These are phyloP conservation scores for Achlya hypogyna DNA, from an alignment of 352 stramenopile genomes.

Conservation along the genomic window DNA sequence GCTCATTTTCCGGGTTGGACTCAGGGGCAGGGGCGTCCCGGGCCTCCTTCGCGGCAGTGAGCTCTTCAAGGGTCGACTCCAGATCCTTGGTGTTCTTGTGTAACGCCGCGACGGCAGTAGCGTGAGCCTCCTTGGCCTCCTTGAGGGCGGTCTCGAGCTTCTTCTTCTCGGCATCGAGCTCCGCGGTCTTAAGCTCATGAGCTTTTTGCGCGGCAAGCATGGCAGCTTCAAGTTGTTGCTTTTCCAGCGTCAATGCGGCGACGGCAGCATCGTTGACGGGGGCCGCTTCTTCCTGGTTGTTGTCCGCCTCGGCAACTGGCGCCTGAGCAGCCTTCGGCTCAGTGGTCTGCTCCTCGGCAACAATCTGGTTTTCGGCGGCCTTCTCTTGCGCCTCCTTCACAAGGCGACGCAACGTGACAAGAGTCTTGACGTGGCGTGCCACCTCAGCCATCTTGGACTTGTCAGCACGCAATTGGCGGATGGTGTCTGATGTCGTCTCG, in stretches of 20 bases:
- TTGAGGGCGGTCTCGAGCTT: neutral
- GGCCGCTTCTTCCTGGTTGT: neutral
- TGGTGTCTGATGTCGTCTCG: neutral
- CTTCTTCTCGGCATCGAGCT: neutral
- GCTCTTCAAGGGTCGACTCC: neutral
- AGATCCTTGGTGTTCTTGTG: neutral
- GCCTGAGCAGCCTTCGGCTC: neutral
- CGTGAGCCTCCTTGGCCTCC: neutral
- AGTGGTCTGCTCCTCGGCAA: neutral
- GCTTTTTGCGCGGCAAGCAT: no score
- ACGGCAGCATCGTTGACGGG: neutral
- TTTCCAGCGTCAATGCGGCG: neutral
- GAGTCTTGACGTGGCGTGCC: conserved; percentile 1
- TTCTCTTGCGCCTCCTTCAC: conserved; percentile 8
- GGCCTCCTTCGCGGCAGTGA: neutral
- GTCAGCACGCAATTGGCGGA: neutral
- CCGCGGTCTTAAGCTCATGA: neutral
- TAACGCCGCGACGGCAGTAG: neutral
- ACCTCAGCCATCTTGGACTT: conserved; percentile 16
- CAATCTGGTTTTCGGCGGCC: neutral
- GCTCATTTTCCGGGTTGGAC: neutral
- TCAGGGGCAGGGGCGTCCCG: neutral
- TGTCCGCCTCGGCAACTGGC: neutral
- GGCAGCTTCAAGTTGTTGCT: neutral
- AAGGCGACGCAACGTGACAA: conserved; percentile 5